Percentiles rank a stretch among this genome's conserved stretches.
These are phyloP conservation scores for Trichosanthes cucumerina DNA, from an alignment of 306 rosid genomes.

Conservation along the genomic window DNA sequence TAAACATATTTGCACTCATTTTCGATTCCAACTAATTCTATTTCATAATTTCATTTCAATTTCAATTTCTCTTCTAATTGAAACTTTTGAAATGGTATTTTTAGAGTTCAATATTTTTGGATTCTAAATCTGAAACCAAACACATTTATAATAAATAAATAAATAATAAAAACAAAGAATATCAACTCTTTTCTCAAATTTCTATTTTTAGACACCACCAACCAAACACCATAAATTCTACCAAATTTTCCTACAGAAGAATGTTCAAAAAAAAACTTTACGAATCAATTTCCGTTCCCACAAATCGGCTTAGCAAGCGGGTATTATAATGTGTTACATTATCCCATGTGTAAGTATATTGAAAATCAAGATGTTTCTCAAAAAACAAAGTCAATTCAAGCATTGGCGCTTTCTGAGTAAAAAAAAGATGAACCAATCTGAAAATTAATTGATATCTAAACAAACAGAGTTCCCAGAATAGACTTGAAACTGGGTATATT, in stretches of 20 bases:
- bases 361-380: not conserved
- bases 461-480: conserved; percentile 26
- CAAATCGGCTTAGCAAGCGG: not conserved
- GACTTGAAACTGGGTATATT: conserved; percentile 30
- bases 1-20: too few relatives aligned
- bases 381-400: not conserved
- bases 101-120: too few relatives aligned
- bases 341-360: not conserved
- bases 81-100: not conserved
- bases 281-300: not conserved
- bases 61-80: too few relatives aligned
- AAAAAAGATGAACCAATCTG: conserved; percentile 15
- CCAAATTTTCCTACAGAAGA: not conserved
- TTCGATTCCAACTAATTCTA: too few relatives aligned
- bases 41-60: too few relatives aligned
- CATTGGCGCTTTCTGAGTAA: not conserved
- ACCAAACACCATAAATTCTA: not conserved
- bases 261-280: not conserved
- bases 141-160: too few relatives aligned
- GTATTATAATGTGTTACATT: not conserved
- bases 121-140: not conserved
- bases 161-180: too few relatives aligned
- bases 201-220: not conserved
- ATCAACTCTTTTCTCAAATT: too few relatives aligned
- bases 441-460: conserved; percentile 11